A percentile compares a stretch with the other conserved stretches of the same genome.
Evolutionary conservation across 805 yeast genomes (phyloP).

Genomic region (Scheffersomyces stipitis): DNA sequence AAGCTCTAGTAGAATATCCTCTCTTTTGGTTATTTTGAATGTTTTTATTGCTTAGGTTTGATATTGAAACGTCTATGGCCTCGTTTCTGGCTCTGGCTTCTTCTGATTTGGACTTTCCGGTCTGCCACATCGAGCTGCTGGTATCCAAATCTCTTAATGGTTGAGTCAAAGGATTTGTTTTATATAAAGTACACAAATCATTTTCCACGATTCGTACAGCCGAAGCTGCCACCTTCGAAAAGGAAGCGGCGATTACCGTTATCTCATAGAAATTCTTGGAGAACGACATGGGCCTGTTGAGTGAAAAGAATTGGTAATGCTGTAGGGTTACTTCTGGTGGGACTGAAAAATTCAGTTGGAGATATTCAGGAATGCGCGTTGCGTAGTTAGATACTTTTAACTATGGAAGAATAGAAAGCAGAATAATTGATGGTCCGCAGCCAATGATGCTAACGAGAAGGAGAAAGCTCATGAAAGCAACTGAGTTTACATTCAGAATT

Average conservation of each 20-base stretch:
- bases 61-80: background rate
- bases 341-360: background rate
- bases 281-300: too few species aligned
- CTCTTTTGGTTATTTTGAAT: background rate
- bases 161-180: conserved; percentile 17
- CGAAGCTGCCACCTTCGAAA: conserved; percentile 17
- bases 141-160: conserved; percentile 21
- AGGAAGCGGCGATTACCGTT: conserved; percentile 25
- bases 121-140: conserved; percentile 24
- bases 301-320: too few species aligned
- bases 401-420: too few species aligned
- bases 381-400: too few species aligned
- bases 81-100: conserved; percentile 4
- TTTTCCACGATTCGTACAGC: conserved; percentile 14
- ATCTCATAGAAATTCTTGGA: conserved; percentile 20
- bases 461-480: too few species aligned
- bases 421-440: too few species aligned
- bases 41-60: background rate
- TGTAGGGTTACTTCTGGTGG: background rate
- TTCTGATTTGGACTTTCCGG: conserved; percentile 6
- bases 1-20: background rate
- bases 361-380: too few species aligned
- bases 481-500: too few species aligned
- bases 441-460: too few species aligned
- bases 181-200: conserved; percentile 21